phyloP scores from a whole-genome alignment of 306 rosid species.

The Abrus pulchellus region DNA sequence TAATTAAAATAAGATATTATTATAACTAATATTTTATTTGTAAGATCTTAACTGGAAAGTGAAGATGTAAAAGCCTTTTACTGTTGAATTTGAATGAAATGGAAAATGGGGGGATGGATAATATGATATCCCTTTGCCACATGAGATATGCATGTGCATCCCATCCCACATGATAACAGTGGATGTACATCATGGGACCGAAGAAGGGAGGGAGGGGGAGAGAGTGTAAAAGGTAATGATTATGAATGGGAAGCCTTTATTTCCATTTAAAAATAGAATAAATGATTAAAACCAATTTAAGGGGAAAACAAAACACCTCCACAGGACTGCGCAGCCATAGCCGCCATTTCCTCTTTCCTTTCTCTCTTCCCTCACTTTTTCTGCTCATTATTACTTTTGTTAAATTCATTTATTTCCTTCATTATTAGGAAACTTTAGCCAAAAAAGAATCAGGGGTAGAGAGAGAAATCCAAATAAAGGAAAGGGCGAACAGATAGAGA shows the following conservation, averaged over 20 bases:
- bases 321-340: conserved; percentile 84
- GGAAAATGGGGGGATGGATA: background rate
- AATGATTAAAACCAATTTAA: conserved; percentile 46
- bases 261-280: background rate
- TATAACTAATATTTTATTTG: too few species aligned
- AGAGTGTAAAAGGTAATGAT: conserved; percentile 56
- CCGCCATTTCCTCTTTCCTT: conserved; percentile 73
- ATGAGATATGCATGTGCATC: conserved; percentile 47
- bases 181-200: conserved; percentile 40
- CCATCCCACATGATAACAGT: conserved; percentile 42
- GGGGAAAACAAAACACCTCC: background rate
- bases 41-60: too few species aligned
- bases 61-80: too few species aligned
- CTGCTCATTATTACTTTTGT: conserved; percentile 10
- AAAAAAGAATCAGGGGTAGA: background rate
- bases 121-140: conserved; percentile 3
- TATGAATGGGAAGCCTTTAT: conserved; percentile 52
- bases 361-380: background rate
- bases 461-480: conserved; percentile 24
- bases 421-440: conserved; percentile 10
- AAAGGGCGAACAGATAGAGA: conserved; percentile 42
- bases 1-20: too few species aligned
- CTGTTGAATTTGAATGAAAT: background rate
- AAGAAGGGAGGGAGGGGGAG: background rate
- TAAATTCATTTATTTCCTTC: background rate